phyloP scores from a whole-genome alignment of 805 yeast species.

The Torulaspora indica region DNA sequence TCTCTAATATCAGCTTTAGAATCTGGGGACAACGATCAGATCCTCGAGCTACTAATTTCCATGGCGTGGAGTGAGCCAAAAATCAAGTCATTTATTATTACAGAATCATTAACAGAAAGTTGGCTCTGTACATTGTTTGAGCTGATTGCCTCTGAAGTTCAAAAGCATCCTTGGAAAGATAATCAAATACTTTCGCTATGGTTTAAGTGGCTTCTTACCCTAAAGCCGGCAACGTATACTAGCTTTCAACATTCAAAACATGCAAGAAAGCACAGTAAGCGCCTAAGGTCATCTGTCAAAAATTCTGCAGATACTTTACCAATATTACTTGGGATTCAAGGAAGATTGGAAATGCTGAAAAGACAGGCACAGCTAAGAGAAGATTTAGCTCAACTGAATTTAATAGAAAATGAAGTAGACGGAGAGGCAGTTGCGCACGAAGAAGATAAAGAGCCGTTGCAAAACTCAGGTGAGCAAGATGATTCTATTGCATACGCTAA shows the following conservation, averaged over 20 bases:
- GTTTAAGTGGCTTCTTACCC: slow-evolving; percentile 75
- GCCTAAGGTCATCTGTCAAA: slow-evolving; percentile 53
- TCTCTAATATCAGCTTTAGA: slow-evolving; percentile 31
- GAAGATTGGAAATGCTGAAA: slow-evolving; percentile 70
- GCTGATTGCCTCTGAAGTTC: slow-evolving; percentile 43
- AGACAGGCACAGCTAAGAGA: slow-evolving; percentile 70
- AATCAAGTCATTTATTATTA: slow-evolving; percentile 33
- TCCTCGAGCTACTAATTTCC: slow-evolving; percentile 25
- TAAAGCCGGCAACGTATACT: slow-evolving; percentile 35
- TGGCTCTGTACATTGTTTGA: slow-evolving; percentile 44
- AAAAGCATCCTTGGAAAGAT: slow-evolving; percentile 33
- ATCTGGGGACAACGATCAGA: slow-evolving; percentile 26
- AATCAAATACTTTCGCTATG: slow-evolving; percentile 44
- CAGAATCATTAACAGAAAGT: slow-evolving; percentile 39
- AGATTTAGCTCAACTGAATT: slow-evolving; percentile 41
- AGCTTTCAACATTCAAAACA: slow-evolving; percentile 21
- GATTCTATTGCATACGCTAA: slow-evolving; percentile 35
- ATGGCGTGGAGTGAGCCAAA: slow-evolving; percentile 30
- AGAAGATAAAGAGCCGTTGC: slow-evolving; percentile 38
- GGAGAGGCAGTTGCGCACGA: slow-evolving; percentile 29
- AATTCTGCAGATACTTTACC: slow-evolving; percentile 59
- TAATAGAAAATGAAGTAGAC: slow-evolving; percentile 32
- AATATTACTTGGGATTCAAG: slow-evolving; percentile 72
- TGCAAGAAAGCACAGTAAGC: slow-evolving; percentile 43
- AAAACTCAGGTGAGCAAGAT: slow-evolving; percentile 39